A percentile compares a stretch with the other conserved stretches of the same genome.
Conservation (phyloP, 2,329 filamentous ascomycete species). For the Didymella arachidicola region DNA sequence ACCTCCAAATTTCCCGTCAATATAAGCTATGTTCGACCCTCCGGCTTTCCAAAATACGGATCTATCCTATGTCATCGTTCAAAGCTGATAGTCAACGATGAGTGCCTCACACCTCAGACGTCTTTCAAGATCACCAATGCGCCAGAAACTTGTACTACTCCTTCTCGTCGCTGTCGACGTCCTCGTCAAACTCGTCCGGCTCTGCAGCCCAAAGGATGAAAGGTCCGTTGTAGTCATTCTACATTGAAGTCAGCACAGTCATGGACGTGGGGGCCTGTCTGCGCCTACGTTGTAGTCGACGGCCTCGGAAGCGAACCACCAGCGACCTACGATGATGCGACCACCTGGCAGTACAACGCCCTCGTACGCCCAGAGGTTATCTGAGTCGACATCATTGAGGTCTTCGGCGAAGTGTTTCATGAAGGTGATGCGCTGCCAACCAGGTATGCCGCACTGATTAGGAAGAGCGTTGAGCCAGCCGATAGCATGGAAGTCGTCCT, state of each 20-base stretch:
- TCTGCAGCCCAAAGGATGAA: conserved; percentile 50
- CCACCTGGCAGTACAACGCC: conserved; percentile 59
- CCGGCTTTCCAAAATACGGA: not conserved
- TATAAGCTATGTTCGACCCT: not conserved
- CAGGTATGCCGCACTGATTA: conserved; percentile 56
- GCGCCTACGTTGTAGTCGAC: conserved; percentile 33
- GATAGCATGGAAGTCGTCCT: conserved; percentile 42
- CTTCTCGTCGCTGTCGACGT: not conserved
- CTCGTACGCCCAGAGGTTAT: conserved; percentile 59
- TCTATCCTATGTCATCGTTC: not conserved
- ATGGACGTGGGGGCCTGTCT: not conserved
- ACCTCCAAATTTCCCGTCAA: not conserved
- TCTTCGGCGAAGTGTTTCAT: conserved; percentile 59
- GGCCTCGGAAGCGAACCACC: conserved; percentile 52
- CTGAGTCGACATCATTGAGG: conserved; percentile 38
- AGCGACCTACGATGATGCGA: conserved; percentile 57
- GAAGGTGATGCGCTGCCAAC: conserved; percentile 63
- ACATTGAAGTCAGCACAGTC: conserved; percentile 16
- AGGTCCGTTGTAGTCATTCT: conserved; percentile 37
- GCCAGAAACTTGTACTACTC: conserved; percentile 4
- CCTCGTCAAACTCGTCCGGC: conserved; percentile 12
- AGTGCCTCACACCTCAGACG: not conserved
- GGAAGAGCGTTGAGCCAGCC: conserved; percentile 62
- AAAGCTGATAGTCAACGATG: not conserved
- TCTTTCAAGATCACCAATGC: not conserved